A percentile compares a stretch with the other conserved stretches of the same genome.
phyloP scores from a whole-genome alignment of 2,329 filamentous ascomycete species.

The Xylaria sp. region DNA sequence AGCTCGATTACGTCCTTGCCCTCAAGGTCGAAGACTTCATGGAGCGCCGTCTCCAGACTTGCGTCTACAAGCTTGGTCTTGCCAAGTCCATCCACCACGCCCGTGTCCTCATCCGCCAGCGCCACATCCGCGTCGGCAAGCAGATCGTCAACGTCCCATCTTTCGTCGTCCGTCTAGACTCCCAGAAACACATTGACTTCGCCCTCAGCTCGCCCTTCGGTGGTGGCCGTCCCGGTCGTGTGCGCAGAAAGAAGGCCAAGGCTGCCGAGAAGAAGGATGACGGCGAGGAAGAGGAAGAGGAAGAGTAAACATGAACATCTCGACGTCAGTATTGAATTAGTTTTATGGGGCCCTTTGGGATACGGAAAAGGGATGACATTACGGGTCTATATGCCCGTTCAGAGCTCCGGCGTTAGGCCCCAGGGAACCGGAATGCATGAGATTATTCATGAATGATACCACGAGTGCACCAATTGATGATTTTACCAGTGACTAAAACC shows the following conservation, averaged over 20 bases:
- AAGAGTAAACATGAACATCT: constrained; percentile 65
- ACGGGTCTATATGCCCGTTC: constrained; percentile 47
- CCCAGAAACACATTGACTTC: constrained; percentile 99
- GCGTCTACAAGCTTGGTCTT: constrained; percentile 99
- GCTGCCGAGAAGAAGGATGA: constrained; percentile 85
- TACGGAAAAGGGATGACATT: constrained; percentile 43
- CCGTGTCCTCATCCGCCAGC: constrained; percentile 98
- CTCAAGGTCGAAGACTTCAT: constrained; percentile 99
- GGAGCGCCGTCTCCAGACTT: constrained; percentile 99
- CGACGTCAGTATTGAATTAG: constrained; percentile 34
- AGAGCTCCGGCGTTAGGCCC: constrained; percentile 61
- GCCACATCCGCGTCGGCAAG: constrained; percentile 99
- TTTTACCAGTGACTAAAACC: constrained; percentile 25
- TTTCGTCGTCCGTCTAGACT: constrained; percentile 99
- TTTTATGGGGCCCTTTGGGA: constrained; percentile 36
- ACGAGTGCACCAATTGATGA: constrained; percentile 32
- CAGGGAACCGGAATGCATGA: constrained; percentile 48
- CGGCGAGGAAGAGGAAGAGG: constrained; percentile 86
- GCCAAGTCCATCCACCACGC: constrained; percentile 99
- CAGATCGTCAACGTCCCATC: constrained; percentile 99
- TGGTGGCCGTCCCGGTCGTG: constrained; percentile 95
- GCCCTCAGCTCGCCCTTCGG: constrained; percentile 96
- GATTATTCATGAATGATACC: constrained; percentile 32
- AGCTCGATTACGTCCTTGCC: constrained; percentile 99
- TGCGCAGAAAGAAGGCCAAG: constrained; percentile 99